Conservation (phyloP, 1,284 basidiomycete genomes). For the Tilletia horrida region DNA sequence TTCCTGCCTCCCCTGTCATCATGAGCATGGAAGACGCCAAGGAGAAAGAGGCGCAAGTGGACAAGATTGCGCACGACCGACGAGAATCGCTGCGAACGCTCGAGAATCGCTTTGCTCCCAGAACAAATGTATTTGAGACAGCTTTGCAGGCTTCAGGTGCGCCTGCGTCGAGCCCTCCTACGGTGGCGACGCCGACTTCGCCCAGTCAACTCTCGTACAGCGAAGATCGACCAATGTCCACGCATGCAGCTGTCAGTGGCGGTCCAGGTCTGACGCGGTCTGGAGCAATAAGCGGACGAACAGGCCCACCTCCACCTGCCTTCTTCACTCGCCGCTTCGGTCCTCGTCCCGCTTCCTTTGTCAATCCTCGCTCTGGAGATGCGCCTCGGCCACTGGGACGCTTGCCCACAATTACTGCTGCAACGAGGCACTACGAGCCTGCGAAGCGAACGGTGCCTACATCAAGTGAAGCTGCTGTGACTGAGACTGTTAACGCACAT, state of each 20-base stretch:
- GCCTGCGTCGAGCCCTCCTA: not conserved
- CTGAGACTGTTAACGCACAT: not conserved
- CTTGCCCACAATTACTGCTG: constrained; percentile 23
- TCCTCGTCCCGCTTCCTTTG: constrained; percentile 18
- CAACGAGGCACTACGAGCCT: constrained; percentile 23
- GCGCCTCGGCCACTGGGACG: constrained; percentile 23
- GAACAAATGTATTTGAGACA: not conserved
- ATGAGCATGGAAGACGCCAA: not conserved
- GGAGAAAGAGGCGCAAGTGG: not conserved
- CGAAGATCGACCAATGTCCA: not conserved
- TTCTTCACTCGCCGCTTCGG: constrained; percentile 19
- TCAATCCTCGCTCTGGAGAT: constrained; percentile 21
- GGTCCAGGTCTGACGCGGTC: constrained; percentile 16
- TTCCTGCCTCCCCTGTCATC: not conserved
- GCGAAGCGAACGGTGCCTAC: constrained; percentile 16
- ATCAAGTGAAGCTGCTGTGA: not conserved
- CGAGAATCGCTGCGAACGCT: not conserved
- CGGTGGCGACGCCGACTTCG: no score
- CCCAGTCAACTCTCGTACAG: not conserved
- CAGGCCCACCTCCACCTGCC: not conserved
- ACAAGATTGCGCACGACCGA: not conserved
- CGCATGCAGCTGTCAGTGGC: not conserved
- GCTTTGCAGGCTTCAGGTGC: not conserved
- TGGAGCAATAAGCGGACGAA: constrained; percentile 16
- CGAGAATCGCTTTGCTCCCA: not conserved